Evolutionary conservation across 106 monocot genomes (phyloP), one percentile per base, ranked within the genome.

Genomic region (Iris macrosiphon): DNA sequence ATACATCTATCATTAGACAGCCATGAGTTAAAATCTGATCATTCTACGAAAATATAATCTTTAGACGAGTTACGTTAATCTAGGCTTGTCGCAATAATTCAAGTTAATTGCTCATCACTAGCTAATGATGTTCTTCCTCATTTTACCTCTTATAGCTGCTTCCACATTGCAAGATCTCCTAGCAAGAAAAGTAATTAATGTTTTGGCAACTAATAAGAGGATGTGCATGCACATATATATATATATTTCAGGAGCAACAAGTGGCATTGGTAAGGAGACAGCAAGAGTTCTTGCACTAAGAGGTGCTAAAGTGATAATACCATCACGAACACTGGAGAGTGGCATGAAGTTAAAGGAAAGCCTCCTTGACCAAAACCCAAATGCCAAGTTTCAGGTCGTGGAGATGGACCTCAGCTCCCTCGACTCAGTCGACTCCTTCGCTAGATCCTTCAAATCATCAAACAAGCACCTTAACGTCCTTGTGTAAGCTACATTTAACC

Each of bases 401-500:
- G 86, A 92, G 74, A 74, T 87, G 73, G 92, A 92, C 41, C 70
- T 85, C 37, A 76, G 68, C 63, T 92, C 92, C 31, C 71, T 92
- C 25, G 52, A 66, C 34, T 92, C 92, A 0, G 76, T 92, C 6
- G 42, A 58, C 10, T 47, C 68, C 13, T 92, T 92, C 45, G 86
- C 76, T n/a, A 45, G 37, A 1, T 37, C 62, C 31, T 92, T 92
- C 67, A 49, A 46, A 55, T 55, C 69, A n/a, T 71, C 86, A 1
- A 58, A 79, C 47, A 47, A 68, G 24, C 75, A 70, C 26, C 49
- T 92, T 38, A 82, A 92, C 73, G 76, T 92, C 25, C 86, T 86
- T 32, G 70, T 92, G 92, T 92, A 56, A 62, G 76, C 12, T 24
- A 9, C 21, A 13, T 5, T 14, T n/a, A n/a, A n/a, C n/a, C n/a